phyloP scores from a whole-genome alignment of 2,329 filamentous ascomycete species.

The Chaetomium globosum region DNA sequence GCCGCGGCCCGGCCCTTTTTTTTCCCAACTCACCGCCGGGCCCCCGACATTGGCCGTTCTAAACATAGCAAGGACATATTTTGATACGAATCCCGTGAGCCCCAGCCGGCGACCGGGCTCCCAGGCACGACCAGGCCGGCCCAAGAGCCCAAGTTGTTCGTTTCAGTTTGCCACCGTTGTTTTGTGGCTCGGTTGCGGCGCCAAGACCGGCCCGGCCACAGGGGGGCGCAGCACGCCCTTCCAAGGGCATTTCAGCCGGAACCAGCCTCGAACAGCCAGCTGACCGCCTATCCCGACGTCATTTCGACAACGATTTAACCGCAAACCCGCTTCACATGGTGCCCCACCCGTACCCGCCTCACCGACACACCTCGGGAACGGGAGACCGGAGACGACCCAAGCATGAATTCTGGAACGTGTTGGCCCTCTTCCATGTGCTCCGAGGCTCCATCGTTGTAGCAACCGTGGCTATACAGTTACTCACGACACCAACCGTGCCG shows the following conservation, averaged over 20 bases:
- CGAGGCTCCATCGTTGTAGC: not conserved
- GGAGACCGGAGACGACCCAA: not conserved
- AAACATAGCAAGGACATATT: not conserved
- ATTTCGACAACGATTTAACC: constrained; percentile 7
- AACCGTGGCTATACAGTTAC: not conserved
- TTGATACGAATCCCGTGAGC: not conserved
- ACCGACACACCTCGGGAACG: constrained; percentile 8
- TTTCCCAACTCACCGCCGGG: not conserved
- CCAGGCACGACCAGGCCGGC: not conserved
- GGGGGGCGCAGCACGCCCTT: constrained; percentile 6
- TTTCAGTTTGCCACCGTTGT: constrained; percentile 2
- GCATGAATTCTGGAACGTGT: not conserved
- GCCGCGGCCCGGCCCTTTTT: not conserved
- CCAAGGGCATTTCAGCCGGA: constrained; percentile 17
- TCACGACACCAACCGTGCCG: not conserved
- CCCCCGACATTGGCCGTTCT: not conserved
- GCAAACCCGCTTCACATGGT: constrained; percentile 12
- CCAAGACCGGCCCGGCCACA: not conserved
- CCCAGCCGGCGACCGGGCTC: not conserved
- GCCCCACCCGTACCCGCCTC: not conserved
- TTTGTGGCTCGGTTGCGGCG: constrained; percentile 10
- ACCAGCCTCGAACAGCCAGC: constrained; percentile 10
- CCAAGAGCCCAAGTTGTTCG: not conserved
- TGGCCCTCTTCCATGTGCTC: not conserved
- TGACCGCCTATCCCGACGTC: constrained; percentile 12